Evolutionary conservation across 805 yeast genomes (phyloP).

Genomic region (Ogataea allantospora): DNA sequence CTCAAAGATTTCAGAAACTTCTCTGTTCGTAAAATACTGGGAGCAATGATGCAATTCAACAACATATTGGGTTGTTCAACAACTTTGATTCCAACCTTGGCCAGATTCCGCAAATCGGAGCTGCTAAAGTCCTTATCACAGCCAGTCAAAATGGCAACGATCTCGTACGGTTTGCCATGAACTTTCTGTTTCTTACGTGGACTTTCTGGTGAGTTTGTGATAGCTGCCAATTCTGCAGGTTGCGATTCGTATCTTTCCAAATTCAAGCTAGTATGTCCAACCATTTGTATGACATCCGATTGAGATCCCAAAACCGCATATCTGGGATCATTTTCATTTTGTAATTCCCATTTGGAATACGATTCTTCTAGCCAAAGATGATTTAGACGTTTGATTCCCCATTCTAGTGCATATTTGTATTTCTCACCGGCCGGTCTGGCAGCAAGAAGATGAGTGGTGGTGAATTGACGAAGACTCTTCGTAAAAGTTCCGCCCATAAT

Average conservation of each 20-base stretch:
- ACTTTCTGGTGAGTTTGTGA: slow-evolving; percentile 2
- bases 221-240: slow-evolving; percentile 3
- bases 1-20: slow-evolving; percentile 77
- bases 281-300: slow-evolving; percentile 41
- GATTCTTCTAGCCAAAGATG: slow-evolving; percentile 90
- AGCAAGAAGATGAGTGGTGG: slow-evolving; percentile 71
- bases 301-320: slow-evolving; percentile 42
- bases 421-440: slow-evolving; percentile 70
- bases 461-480: slow-evolving; percentile 52
- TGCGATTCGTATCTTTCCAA: slow-evolving; percentile 10
- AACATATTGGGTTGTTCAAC: slow-evolving; percentile 40
- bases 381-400: slow-evolving; percentile 68
- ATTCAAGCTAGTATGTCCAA: slow-evolving; percentile 50
- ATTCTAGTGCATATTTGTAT: slow-evolving; percentile 66
- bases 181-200: slow-evolving; percentile 22
- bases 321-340: slow-evolving; percentile 44
- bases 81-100: slow-evolving; percentile 57
- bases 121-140: slow-evolving; percentile 49
- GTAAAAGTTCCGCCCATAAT: slow-evolving; percentile 79
- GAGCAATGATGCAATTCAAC: slow-evolving; percentile 63
- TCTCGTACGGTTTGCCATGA: slow-evolving; percentile 34
- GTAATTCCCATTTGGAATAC: slow-evolving; percentile 57
- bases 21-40: slow-evolving; percentile 79
- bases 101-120: slow-evolving; percentile 43
- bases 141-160: slow-evolving; percentile 62